Conservation (phyloP, 78 protist species). For the Salpingoeca rosetta region DNA sequence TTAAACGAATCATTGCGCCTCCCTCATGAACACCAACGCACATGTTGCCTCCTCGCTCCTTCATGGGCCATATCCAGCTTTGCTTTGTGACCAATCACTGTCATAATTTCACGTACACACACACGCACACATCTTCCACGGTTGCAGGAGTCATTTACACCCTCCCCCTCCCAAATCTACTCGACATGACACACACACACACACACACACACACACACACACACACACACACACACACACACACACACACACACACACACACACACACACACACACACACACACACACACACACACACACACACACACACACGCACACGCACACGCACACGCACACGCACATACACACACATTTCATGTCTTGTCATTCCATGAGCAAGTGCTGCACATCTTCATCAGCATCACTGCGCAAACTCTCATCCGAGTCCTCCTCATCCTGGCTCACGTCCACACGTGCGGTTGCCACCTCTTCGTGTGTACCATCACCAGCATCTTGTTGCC, state of each 20-base stretch:
- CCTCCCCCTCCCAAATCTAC: background rate
- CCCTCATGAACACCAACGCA: background rate
- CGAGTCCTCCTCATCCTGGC: too few species aligned
- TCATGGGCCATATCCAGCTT: too few species aligned
- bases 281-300: slow-evolving; percentile 16
- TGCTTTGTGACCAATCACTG: too few species aligned
- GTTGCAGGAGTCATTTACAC: background rate
- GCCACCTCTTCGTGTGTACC: too few species aligned
- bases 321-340: background rate
- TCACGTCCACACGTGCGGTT: too few species aligned
- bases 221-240: slow-evolving; percentile 8
- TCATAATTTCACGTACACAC: too few species aligned
- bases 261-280: slow-evolving; percentile 7
- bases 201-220: background rate
- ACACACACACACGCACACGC: background rate
- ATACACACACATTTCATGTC: background rate
- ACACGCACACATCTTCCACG: too few species aligned
- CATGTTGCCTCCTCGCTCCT: background rate
- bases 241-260: background rate
- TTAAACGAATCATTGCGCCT: background rate
- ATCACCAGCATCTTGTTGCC: background rate
- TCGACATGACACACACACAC: too few species aligned
- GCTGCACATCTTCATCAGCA: background rate
- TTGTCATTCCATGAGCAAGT: background rate
- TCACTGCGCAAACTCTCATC: background rate